A percentile compares a stretch with the other conserved stretches of the same genome.
Evolutionary conservation across 1,284 basidiomycete genomes (phyloP).

Genomic region (Trametes polyzona): DNA sequence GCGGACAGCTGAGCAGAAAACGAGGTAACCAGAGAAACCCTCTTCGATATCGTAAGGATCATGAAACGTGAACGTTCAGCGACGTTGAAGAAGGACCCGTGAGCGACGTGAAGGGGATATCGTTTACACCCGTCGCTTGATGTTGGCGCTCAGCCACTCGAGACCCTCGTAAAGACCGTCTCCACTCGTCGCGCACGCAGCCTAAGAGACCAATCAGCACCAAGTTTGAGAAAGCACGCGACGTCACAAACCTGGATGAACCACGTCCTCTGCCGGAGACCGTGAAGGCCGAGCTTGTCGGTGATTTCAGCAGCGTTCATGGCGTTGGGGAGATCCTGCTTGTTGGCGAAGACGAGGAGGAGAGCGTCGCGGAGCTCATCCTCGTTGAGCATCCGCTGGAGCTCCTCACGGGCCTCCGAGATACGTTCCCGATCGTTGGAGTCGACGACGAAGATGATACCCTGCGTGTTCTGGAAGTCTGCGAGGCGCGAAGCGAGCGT

Average conservation of each 20-base stretch:
- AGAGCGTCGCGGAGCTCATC: constrained; percentile 99
- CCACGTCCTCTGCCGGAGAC: constrained; percentile 96
- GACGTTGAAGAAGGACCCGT: constrained; percentile 38
- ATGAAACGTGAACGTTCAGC: constrained; percentile 46
- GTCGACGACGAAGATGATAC: constrained; percentile 99
- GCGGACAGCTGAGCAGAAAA: constrained; percentile 29
- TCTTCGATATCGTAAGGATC: constrained; percentile 40
- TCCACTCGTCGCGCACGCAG: constrained; percentile 98
- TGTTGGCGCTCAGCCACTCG: constrained; percentile 93
- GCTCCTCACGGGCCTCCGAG: constrained; percentile 97
- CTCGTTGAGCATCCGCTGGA: constrained; percentile 99
- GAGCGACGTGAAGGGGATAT: constrained; percentile 26
- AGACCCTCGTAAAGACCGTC: constrained; percentile 99
- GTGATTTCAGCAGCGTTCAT: constrained; percentile 99
- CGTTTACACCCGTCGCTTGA: constrained; percentile 78
- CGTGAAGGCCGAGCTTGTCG: constrained; percentile 98
- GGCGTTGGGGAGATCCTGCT: constrained; percentile 98
- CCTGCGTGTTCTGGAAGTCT: constrained; percentile 99
- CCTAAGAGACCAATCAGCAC: constrained; percentile 48
- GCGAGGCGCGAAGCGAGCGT: constrained; percentile 10
- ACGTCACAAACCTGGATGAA: constrained; percentile 87
- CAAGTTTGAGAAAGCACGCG: constrained; percentile 14
- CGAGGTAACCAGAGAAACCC: constrained; percentile 29
- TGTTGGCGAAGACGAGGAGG: constrained; percentile 99
- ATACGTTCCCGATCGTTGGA: constrained; percentile 99